Evolutionary conservation across 306 rosid species (phyloP), one percentile per base, ranked within the genome.

Genomic region (Sophora flavescens): DNA sequence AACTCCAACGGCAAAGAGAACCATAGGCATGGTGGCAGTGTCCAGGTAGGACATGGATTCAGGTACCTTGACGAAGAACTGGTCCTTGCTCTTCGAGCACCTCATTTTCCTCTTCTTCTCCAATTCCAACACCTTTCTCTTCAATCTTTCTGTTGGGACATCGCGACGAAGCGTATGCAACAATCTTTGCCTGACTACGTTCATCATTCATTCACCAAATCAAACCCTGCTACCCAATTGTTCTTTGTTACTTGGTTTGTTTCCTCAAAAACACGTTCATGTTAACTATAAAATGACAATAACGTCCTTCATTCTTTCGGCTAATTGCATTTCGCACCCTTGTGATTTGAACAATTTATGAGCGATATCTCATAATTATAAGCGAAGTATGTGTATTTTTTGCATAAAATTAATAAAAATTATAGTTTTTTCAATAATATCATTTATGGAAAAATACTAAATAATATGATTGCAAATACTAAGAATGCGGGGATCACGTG

Each of bases 21-120:
- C 68, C 97, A 92, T 87, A 54, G 97, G 96, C 87, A 92, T 69
- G 44, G 97, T 75, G 30, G 96, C 90, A 22, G 96, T 92, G 82
- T 95, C 98, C 8, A 95, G 93, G 79, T 70, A 90, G 14, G 93
- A 73, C 28, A 63, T 50, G 11, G 92, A 86, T 80, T 90, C 93
- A 0, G 97, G 98, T 64, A 92, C 82, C 0, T 22, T 4, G 8
- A 95, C 92, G 52, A 90, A n/a, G 77, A 84, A 83, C 84, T 85
- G 86, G 57, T 74, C 87, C 75, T 85, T 86, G 81, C 59, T 81
- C 50, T 51, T 79, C 12, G 80, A 54, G n/a, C 53, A 41, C 10
- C 81, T 44, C 38, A 0, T 69, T 22, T 57, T 89, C 83, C 89
- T 87, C 65, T 32, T 81, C 81, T 59, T 92, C 80, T 88, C 85